Base-by-base conservation (phyloP, 1,139 yeast species). In the Suhomyces coccinellae region DNA sequence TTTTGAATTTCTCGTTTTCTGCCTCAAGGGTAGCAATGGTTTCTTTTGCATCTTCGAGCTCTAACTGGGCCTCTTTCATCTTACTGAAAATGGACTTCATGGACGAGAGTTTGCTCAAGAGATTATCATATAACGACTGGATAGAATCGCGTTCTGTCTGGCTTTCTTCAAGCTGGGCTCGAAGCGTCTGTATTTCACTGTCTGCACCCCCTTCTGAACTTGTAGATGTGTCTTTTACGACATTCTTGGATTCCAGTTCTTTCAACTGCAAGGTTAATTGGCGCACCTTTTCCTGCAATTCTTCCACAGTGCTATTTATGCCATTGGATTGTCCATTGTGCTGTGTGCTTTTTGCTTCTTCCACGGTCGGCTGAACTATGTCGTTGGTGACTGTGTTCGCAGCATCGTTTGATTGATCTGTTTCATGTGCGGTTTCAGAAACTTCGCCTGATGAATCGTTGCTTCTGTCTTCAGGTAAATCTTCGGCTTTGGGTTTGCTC, bases 51-150 rank as follows among this genome's bases (percentile, higher is more conserved):
- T 46, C 51, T 41, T 83, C 85, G 33, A 90, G 70, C 53, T 89
- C 95, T 9, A 74, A 73, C 52, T 93, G 86, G 0, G 95, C 75
- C 49, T 81, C 83, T 58, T 85, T 85, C 89, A 85, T 84, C 54
- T 85, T 85, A 46, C 76, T 77, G 61, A 87, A 86, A 2, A 85
- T 77, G 0, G 86, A 69, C 58, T 87, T 89, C 87, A 93, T 89
- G 2, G 87, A 82, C 1, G 95, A 80, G 28, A 93, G 71, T 59
- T 87, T 80, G 51, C 83, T 85, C 47, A 90, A 68, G 16, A 93
- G 69, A n/a, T 77, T 74, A 52, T 89, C 88, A 61, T 91, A 89
- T 49, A 86, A 87, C 9, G 78, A 75, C 54, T 87, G 86, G 26
- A 81, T 75, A 31, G 82, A 80, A 48, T 83, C 88, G 41, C 88